Evolutionary conservation across 305 asterid genomes (phyloP).

Genomic region (Euphrasia arctica): DNA sequence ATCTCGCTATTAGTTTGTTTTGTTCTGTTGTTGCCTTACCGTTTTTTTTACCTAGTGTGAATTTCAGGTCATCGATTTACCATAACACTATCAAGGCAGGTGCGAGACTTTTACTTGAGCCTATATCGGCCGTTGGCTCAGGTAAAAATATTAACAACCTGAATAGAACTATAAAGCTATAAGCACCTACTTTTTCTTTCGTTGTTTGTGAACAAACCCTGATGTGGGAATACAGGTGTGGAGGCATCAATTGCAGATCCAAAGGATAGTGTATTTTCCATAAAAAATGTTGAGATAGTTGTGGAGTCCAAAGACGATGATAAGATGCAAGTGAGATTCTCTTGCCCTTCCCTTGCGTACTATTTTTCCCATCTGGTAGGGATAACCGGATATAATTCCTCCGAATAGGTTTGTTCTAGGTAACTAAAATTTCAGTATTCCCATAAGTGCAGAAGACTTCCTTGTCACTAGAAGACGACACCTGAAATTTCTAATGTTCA

Average conservation of each 20-base stretch:
- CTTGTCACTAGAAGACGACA: conserved; percentile 11
- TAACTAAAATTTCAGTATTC: not conserved
- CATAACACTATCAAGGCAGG: conserved; percentile 33
- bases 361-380: conserved; percentile 14
- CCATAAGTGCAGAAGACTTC: conserved; percentile 7
- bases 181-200: conserved; percentile 16
- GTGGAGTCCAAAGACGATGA: conserved; percentile 64
- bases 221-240: conserved; percentile 42
- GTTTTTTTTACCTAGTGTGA: conserved; percentile 27
- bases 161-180: conserved; percentile 15
- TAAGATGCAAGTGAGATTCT: conserved; percentile 61
- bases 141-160: conserved; percentile 36
- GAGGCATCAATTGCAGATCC: conserved; percentile 59
- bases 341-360: conserved; percentile 16
- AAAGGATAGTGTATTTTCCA: conserved; percentile 32
- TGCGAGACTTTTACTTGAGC: conserved; percentile 36
- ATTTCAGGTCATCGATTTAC: conserved; percentile 39
- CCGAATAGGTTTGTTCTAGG: not conserved
- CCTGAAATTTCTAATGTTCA: conserved; percentile 7
- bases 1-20: conserved; percentile 10
- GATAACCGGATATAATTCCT: conserved; percentile 4
- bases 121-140: conserved; percentile 55
- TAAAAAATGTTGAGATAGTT: conserved; percentile 55
- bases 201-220: conserved; percentile 19
- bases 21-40: conserved; percentile 23